Evolutionary conservation across 1,284 basidiomycete genomes (phyloP).

Genomic region (Cryptococcus neoformans): DNA sequence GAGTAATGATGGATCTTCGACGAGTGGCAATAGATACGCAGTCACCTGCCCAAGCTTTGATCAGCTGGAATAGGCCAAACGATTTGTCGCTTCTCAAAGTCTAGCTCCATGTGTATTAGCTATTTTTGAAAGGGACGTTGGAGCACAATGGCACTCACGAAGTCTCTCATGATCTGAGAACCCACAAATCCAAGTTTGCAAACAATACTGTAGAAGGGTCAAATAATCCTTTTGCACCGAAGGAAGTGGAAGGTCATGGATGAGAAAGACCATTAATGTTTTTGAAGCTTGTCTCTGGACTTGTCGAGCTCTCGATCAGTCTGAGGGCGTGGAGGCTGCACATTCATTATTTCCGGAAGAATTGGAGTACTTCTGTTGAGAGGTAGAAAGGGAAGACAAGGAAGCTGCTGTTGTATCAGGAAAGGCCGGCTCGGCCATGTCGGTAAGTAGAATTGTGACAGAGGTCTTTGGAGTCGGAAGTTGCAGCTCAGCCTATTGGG

Average conservation of each 20-base stretch:
- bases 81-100: conserved; percentile 36
- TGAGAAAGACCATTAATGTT: no score
- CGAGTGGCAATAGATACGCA: conserved; percentile 31
- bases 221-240: background rate
- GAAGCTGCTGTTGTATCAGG: no score
- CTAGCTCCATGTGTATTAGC: conserved; percentile 6
- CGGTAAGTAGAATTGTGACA: no score
- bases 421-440: no score
- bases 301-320: no score
- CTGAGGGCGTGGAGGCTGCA: no score
- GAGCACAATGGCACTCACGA: conserved; percentile 16
- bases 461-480: no score
- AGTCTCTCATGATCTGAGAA: conserved; percentile 39
- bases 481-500: no score
- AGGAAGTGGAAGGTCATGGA: background rate
- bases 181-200: conserved; percentile 32
- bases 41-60: conserved; percentile 47
- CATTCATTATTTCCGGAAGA: no score
- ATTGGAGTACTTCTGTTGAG: no score
- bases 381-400: no score
- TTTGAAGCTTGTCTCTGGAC: no score
- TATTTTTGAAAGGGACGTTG: background rate
- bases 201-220: conserved; percentile 19
- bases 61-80: conserved; percentile 42
- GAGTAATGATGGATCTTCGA: conserved; percentile 10